These are phyloP conservation scores for Jamesozyma spencerorum DNA, from an alignment of 805 yeast species.

Conservation along the genomic window DNA sequence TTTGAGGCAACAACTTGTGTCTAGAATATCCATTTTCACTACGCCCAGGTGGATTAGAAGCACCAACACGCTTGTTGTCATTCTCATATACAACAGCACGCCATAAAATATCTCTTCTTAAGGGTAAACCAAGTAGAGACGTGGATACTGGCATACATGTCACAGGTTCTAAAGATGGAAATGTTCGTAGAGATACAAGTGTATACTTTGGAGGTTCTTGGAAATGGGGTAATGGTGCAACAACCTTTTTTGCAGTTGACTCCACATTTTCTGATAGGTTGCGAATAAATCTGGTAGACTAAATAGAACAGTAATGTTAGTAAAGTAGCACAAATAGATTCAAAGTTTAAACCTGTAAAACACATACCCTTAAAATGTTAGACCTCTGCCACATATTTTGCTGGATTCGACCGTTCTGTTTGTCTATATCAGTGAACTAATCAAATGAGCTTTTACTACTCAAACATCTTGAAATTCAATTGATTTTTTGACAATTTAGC, in stretches of 20 bases:
- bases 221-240: slow-evolving; percentile 16
- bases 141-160: slow-evolving; percentile 68
- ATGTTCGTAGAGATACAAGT: slow-evolving; percentile 65
- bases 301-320: slow-evolving; percentile 1
- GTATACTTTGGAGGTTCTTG: slow-evolving; percentile 58
- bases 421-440: not conserved
- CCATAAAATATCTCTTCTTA: slow-evolving; percentile 90
- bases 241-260: not conserved
- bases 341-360: not conserved
- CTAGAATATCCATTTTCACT: slow-evolving; percentile 79
- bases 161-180: slow-evolving; percentile 87
- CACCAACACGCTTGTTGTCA: slow-evolving; percentile 80
- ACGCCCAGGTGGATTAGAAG: slow-evolving; percentile 80
- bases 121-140: slow-evolving; percentile 57
- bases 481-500: too few relatives aligned
- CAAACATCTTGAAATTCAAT: too few relatives aligned
- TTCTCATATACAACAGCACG: slow-evolving; percentile 88
- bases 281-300: not conserved
- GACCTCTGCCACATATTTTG: slow-evolving; percentile 2
- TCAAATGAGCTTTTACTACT: too few relatives aligned
- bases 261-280: not conserved
- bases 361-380: slow-evolving; percentile 1
- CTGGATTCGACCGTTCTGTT: too few relatives aligned
- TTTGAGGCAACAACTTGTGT: slow-evolving; percentile 75
- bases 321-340: not conserved